These are phyloP conservation scores for Trichoderma asperelloides DNA, from an alignment of 495 filamentous ascomycete genomes.

Conservation along the genomic window DNA sequence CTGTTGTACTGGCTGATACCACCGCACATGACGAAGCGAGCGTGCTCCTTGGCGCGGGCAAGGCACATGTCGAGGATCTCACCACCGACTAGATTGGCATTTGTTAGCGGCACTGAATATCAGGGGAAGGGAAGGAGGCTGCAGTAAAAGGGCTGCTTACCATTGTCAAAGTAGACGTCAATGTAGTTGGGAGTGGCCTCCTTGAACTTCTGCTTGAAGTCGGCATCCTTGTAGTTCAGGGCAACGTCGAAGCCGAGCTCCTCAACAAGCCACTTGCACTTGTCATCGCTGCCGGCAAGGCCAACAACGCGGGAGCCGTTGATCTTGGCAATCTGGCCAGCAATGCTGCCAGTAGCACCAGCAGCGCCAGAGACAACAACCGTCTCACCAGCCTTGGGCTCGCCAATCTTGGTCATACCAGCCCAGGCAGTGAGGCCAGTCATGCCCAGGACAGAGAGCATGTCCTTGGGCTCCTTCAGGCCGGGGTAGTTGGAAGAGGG, in stretches of 20 bases:
- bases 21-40: slow-evolving; percentile 57
- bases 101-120: neutral
- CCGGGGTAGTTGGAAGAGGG: slow-evolving; percentile 37
- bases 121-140: neutral
- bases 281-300: slow-evolving; percentile 57
- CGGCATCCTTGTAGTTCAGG: slow-evolving; percentile 54
- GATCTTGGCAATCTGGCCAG: slow-evolving; percentile 60
- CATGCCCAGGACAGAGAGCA: slow-evolving; percentile 46
- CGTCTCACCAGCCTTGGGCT: slow-evolving; percentile 49
- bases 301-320: slow-evolving; percentile 52
- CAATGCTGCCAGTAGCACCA: slow-evolving; percentile 60
- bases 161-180: slow-evolving; percentile 63
- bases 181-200: slow-evolving; percentile 49
- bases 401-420: slow-evolving; percentile 50
- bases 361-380: slow-evolving; percentile 63
- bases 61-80: slow-evolving; percentile 55
- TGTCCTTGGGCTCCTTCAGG: slow-evolving; percentile 45
- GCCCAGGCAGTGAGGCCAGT: slow-evolving; percentile 62
- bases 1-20: slow-evolving; percentile 33
- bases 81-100: slow-evolving; percentile 35
- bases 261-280: slow-evolving; percentile 51
- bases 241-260: slow-evolving; percentile 56
- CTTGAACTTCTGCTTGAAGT: slow-evolving; percentile 45
- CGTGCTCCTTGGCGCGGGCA: slow-evolving; percentile 39
- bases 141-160: slow-evolving; percentile 5